These are phyloP conservation scores for Sclerospora graminicola DNA, from an alignment of 352 stramenopile species.

Conservation along the genomic window DNA sequence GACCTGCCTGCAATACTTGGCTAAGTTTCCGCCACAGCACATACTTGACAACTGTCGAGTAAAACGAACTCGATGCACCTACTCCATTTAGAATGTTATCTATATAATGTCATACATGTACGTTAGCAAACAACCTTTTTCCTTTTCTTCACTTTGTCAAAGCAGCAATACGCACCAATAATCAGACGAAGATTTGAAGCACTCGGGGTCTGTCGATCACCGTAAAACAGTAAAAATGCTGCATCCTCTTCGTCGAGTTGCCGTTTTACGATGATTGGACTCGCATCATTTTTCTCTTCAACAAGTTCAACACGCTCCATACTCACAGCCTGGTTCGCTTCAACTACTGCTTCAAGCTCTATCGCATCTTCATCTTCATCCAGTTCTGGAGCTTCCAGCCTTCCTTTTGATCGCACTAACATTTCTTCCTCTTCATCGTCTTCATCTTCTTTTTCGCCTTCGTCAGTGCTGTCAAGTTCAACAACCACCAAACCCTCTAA, in stretches of 20 bases:
- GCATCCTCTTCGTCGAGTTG: constrained; percentile 54
- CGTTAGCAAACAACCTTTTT: constrained; percentile 1
- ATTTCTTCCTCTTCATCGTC: constrained; percentile 17
- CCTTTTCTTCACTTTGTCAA: no score
- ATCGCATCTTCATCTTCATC: constrained; percentile 18
- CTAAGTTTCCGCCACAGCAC: constrained; percentile 47
- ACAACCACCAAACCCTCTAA: not conserved
- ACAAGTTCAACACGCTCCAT: constrained; percentile 2
- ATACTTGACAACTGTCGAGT: constrained; percentile 33
- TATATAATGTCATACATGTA: constrained; percentile 10
- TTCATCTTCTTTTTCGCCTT: constrained; percentile 6
- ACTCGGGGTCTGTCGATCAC: constrained; percentile 34
- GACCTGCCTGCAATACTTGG: constrained; percentile 19
- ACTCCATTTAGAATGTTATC: constrained; percentile 44
- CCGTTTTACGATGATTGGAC: constrained; percentile 7
- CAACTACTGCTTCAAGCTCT: constrained; percentile 1
- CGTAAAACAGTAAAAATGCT: constrained; percentile 60
- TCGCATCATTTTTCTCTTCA: not conserved
- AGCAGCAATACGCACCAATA: constrained; percentile 32
- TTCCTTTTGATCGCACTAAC: constrained; percentile 16
- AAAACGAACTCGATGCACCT: constrained; percentile 17
- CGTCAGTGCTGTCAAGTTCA: not conserved
- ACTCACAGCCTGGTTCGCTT: constrained; percentile 1
- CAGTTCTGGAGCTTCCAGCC: constrained; percentile 10
- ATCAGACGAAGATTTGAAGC: constrained; percentile 40